Evolutionary conservation across 306 rosid species (phyloP).

Genomic region (Cucurbita argyrosperma): DNA sequence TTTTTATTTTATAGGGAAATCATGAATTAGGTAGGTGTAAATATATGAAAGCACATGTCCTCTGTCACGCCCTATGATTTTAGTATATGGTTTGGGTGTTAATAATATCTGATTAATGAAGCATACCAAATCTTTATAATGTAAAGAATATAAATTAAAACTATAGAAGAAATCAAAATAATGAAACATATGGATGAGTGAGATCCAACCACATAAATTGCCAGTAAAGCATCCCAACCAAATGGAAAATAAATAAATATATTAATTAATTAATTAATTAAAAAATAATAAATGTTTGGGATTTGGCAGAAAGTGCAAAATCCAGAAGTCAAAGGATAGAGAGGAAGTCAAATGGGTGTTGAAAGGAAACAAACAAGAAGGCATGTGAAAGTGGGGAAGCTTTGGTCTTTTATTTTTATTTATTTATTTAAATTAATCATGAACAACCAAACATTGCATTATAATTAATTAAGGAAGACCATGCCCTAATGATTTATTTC

Average conservation of each 20-base stretch:
- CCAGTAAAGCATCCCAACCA: constrained; percentile 2
- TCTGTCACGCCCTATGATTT: neutral
- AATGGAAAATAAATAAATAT: too few relatives aligned
- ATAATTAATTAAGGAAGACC: neutral
- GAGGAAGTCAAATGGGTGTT: constrained; percentile 9
- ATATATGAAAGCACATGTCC: constrained; percentile 41
- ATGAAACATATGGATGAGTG: neutral
- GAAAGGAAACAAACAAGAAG: constrained; percentile 5
- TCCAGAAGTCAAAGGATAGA: constrained; percentile 17
- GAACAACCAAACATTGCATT: neutral
- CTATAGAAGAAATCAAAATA: neutral
- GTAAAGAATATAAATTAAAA: neutral
- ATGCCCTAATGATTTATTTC: neutral
- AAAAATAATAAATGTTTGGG: neutral
- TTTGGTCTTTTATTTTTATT: too few relatives aligned
- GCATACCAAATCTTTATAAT: constrained; percentile 1
- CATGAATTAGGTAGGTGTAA: constrained; percentile 22
- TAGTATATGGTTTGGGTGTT: neutral
- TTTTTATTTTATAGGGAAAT: constrained; percentile 2
- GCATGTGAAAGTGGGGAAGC: constrained; percentile 49
- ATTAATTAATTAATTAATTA: neutral
- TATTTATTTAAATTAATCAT: neutral
- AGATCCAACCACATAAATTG: neutral
- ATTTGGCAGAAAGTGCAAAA: constrained; percentile 9
- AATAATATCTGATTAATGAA: neutral